phyloP scores from a whole-genome alignment of 192 early-diverging fungal species.

The Dissophora ornata region DNA sequence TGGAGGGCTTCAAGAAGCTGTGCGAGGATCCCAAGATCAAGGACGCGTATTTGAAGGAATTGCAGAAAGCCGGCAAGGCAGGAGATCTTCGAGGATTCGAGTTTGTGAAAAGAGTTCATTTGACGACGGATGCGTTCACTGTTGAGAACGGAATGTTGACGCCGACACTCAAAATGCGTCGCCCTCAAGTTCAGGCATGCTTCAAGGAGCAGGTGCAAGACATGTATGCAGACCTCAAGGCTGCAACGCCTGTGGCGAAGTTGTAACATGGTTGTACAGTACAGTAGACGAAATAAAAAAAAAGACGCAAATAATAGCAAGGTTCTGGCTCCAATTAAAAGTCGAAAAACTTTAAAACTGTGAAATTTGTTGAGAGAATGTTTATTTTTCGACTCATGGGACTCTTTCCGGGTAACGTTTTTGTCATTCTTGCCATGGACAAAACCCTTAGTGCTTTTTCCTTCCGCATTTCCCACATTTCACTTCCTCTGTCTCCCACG shows the following conservation, averaged over 20 bases:
- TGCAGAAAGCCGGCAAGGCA: conserved; percentile 62
- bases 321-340: no score
- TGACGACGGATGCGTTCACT: conserved; percentile 77
- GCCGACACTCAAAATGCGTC: conserved; percentile 89
- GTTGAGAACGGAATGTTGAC: conserved; percentile 83
- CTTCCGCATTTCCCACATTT: no score
- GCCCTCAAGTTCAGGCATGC: conserved; percentile 74
- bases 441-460: no score
- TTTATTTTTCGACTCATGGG: no score
- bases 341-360: no score
- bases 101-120: conserved; percentile 72
- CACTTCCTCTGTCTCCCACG: no score
- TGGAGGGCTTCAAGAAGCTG: conserved; percentile 51
- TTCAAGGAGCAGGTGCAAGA: conserved; percentile 72
- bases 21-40: conserved; percentile 59
- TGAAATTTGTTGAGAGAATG: no score
- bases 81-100: conserved; percentile 75
- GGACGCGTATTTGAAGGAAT: conserved; percentile 59
- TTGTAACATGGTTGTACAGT: not conserved
- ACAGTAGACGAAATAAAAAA: not conserved
- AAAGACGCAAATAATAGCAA: no score
- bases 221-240: conserved; percentile 67
- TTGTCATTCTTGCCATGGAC: no score
- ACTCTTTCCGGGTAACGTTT: no score
- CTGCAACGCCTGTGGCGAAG: conserved; percentile 1